A percentile compares a stretch with the other conserved stretches of the same genome.
Evolutionary conservation across 208 protist genomes (phyloP).

Genomic region (Endotrypanum monterogeii): DNA sequence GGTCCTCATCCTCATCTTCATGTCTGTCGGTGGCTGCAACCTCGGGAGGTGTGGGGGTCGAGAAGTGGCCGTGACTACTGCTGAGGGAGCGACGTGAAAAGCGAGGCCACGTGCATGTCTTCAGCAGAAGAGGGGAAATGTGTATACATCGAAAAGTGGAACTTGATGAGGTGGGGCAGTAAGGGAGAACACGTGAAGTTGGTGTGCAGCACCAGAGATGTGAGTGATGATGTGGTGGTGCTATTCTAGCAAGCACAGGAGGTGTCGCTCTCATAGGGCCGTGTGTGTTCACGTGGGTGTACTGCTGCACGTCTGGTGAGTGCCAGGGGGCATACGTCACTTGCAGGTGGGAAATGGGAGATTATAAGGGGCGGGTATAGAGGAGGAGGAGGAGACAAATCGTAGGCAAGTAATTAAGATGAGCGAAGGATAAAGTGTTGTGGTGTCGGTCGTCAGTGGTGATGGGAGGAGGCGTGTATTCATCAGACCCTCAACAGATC

Average conservation of each 20-base stretch:
- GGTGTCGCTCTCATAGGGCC: neutral
- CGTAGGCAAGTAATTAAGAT: neutral
- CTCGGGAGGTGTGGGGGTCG: neutral
- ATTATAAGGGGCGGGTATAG: neutral
- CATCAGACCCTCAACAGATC: too few species aligned
- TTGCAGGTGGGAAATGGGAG: neutral
- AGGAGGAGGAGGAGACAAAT: neutral
- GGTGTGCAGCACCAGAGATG: neutral
- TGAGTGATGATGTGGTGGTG: neutral
- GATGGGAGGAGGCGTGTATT: too few species aligned
- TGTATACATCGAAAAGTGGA: neutral
- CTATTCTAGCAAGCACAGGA: neutral
- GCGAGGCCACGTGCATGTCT: neutral
- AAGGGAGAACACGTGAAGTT: neutral
- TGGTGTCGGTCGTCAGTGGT: too few species aligned
- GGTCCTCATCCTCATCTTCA: slow-evolving; percentile 18
- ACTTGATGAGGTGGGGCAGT: neutral
- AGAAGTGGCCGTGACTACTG: neutral
- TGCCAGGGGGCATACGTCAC: neutral
- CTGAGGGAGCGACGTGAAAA: neutral
- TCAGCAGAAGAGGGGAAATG: neutral
- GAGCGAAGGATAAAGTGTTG: neutral
- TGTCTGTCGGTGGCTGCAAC: neutral
- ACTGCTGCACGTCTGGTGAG: neutral
- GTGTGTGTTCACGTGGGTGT: neutral